Evolutionary conservation across 768 basidiomycete species (phyloP).

Genomic region (Tylopilus intermedius): DNA sequence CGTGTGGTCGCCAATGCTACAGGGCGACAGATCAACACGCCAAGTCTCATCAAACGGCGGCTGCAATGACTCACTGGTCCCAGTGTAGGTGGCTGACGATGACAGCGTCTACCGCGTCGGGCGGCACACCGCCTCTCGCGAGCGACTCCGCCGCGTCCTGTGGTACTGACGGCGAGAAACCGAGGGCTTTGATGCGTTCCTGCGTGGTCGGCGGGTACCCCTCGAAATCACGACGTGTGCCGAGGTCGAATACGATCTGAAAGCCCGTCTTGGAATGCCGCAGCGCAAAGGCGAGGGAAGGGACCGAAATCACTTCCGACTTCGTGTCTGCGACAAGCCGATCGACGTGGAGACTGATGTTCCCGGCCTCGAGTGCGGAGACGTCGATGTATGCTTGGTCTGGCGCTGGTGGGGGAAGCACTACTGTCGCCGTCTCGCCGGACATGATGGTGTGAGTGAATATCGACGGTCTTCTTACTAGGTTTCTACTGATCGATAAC

Average conservation of each 20-base stretch:
- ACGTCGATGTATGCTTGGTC: slow-evolving; percentile 50
- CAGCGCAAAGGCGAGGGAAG: slow-evolving; percentile 50
- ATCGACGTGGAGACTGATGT: slow-evolving; percentile 36
- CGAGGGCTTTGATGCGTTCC: slow-evolving; percentile 14
- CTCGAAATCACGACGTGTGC: slow-evolving; percentile 38
- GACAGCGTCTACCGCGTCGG: neutral
- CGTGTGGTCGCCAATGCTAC: slow-evolving; percentile 36
- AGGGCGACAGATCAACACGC: neutral
- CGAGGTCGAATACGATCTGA: slow-evolving; percentile 52
- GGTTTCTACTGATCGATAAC: too few species aligned
- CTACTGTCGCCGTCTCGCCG: neutral
- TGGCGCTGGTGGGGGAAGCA: neutral
- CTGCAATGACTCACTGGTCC: slow-evolving; percentile 30
- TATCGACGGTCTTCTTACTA: too few species aligned
- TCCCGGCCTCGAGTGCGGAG: slow-evolving; percentile 53
- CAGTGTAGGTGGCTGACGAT: slow-evolving; percentile 41
- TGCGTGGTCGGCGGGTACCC: slow-evolving; percentile 29
- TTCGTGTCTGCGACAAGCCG: slow-evolving; percentile 34
- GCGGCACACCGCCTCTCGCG: too few species aligned
- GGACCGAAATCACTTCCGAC: slow-evolving; percentile 28
- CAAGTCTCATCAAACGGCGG: too few species aligned
- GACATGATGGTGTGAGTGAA: too few species aligned
- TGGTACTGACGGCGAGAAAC: neutral
- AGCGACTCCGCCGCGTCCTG: neutral
- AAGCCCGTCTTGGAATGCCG: slow-evolving; percentile 40